Percentiles rank a stretch among this genome's conserved stretches.
phyloP scores from a whole-genome alignment of 2,329 filamentous ascomycete species.

The Neopestalotiopsis rosae region DNA sequence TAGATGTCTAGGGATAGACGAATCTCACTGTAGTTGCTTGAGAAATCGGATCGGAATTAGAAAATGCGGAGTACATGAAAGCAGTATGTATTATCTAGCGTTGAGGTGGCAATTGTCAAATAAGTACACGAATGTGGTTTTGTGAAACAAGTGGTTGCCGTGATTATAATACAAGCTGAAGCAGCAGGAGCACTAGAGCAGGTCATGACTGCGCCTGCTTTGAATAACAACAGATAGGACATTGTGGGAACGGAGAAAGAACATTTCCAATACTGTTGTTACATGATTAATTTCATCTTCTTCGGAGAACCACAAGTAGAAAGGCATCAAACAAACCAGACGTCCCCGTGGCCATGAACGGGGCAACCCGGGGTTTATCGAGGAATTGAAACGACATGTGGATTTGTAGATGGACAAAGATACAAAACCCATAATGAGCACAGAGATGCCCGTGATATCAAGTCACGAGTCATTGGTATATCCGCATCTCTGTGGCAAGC shows the following conservation, averaged over 20 bases:
- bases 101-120: neutral
- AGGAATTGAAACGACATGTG: no score
- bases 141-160: neutral
- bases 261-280: no score
- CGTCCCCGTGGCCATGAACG: no score
- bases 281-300: no score
- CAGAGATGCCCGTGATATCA: neutral
- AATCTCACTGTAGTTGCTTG: neutral
- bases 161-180: neutral
- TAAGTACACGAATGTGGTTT: neutral
- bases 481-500: neutral
- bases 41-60: neutral
- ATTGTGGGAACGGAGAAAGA: no score
- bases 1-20: neutral
- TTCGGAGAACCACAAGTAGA: no score
- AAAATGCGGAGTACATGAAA: neutral
- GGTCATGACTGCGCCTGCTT: no score
- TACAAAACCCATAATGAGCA: neutral
- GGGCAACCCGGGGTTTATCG: no score
- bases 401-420: neutral
- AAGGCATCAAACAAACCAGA: no score
- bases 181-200: neutral
- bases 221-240: no score
- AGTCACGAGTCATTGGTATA: neutral
- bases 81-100: neutral